Base-by-base conservation (phyloP, 768 basidiomycete species). In the Trametopsis cervina region DNA sequence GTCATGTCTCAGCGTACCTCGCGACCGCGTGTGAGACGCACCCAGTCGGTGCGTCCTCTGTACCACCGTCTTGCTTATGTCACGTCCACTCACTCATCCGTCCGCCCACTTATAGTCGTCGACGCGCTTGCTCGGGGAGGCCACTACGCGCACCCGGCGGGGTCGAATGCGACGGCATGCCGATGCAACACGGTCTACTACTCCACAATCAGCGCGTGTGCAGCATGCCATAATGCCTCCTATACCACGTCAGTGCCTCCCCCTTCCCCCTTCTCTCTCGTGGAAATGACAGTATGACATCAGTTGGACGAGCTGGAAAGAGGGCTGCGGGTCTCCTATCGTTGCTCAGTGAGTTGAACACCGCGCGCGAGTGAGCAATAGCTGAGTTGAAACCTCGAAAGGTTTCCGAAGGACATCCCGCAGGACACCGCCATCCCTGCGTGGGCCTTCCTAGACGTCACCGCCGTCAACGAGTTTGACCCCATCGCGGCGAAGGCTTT, bases 361-460 rank as follows among this genome's bases (percentile, higher is more conserved):
- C 21, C 21, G 9, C 13, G 1, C 21, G 21, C 2, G 15, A 17
- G 15, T 17, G n/a, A 15, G 29, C 6, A 2, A 2, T 1, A 15
- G 12, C 10, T 49, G 38, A 20, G 11, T n/a, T n/a, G 15, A 15
- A 13, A 20, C 11, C 27, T 5, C 4, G 23, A 42, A 36, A 77
- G 77, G n/a, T 81, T 66, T 51, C 74, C 78, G 0, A 41, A 63
- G 15, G 56, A 61, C 9, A 61, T 83, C 39, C 81, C 82, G 2
- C 47, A 54, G 0, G 73, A 71, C 6, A 68, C 75, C 2, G 63
- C 68, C 9, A 69, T 83, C 17, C 82, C 81, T 10, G 72, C 72
- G 6, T 85, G 82, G 82, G 81, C 81, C 7, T 85, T 75, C 51
- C 61, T 76, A 25, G 71, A 78, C 46, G 72, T 83, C 21, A 62